Evolutionary conservation across 192 early-diverging fungal genomes (phyloP).

Genomic region (Lobosporangium transversale): DNA sequence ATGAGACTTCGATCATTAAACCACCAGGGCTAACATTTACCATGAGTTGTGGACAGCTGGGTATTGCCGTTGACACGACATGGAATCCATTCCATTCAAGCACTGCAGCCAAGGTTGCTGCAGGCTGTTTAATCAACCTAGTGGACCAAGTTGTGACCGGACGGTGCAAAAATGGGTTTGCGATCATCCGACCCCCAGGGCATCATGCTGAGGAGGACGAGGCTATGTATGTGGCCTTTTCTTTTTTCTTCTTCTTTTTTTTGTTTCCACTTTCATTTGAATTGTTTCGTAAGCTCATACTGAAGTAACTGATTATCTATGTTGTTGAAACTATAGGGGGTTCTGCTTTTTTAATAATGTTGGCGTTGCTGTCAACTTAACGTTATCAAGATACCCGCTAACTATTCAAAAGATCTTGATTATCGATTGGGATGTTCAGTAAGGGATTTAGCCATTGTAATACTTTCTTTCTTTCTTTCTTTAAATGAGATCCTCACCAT

Average conservation of each 20-base stretch:
- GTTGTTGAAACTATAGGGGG: slow-evolving; percentile 66
- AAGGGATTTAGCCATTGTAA: slow-evolving; percentile 21
- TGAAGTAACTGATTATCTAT: too few species aligned
- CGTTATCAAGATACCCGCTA: slow-evolving; percentile 59
- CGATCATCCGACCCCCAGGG: slow-evolving; percentile 79
- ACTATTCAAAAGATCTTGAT: slow-evolving; percentile 72
- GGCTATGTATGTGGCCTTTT: slow-evolving; percentile 43
- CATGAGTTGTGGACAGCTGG: slow-evolving; percentile 64
- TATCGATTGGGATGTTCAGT: slow-evolving; percentile 78
- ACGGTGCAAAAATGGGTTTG: slow-evolving; percentile 72
- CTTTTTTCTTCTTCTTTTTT: not conserved
- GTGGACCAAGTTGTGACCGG: slow-evolving; percentile 68
- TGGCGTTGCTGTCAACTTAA: slow-evolving; percentile 69
- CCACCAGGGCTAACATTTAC: slow-evolving; percentile 56
- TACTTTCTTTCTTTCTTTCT: not conserved
- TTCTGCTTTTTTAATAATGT: slow-evolving; percentile 87
- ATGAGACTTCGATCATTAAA: slow-evolving; percentile 25
- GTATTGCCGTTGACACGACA: slow-evolving; percentile 57
- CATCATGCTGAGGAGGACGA: slow-evolving; percentile 82
- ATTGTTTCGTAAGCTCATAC: not conserved
- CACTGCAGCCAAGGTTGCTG: slow-evolving; percentile 57
- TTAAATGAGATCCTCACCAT: not conserved
- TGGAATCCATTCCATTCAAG: slow-evolving; percentile 52
- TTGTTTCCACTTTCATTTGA: not conserved
- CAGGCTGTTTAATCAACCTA: slow-evolving; percentile 62